Evolutionary conservation across 176 grass and related monocot genomes (phyloP).

Genomic region (Phragmites australis): DNA sequence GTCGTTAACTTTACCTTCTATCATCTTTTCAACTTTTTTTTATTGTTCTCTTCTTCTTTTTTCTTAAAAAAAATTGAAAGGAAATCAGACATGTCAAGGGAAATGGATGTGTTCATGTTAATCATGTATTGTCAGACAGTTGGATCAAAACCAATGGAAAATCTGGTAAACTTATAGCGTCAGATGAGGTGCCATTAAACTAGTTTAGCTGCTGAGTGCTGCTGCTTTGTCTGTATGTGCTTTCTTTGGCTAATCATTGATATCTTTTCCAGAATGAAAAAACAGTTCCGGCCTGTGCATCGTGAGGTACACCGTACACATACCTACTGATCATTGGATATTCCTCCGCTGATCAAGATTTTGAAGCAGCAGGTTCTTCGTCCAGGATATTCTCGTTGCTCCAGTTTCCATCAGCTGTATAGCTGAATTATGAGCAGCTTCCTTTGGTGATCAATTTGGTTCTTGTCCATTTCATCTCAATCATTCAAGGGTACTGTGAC

Average conservation of each 20-base stretch:
- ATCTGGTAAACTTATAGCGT: too few relatives aligned
- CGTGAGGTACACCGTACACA: too few relatives aligned
- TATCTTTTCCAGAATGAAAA: too few relatives aligned
- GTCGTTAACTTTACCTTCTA: conserved; percentile 24
- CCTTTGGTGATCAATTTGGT: not conserved
- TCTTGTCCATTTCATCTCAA: not conserved
- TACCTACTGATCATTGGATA: too few relatives aligned
- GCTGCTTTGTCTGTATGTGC: not conserved
- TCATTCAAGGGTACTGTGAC: not conserved
- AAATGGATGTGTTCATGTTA: not conserved
- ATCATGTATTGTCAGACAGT: conserved; percentile 1
- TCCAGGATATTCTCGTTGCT: not conserved
- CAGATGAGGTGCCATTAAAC: too few relatives aligned
- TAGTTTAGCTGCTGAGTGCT: not conserved
- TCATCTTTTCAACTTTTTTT: not conserved
- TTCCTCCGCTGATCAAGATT: not conserved
- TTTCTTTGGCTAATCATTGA: not conserved
- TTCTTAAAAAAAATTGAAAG: conserved; percentile 7
- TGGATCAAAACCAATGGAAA: not conserved
- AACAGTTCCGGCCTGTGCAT: too few relatives aligned
- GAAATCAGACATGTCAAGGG: conserved; percentile 29
- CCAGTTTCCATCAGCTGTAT: not conserved
- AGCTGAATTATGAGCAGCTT: not conserved
- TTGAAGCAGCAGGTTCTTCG: not conserved
- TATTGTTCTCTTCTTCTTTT: not conserved